Conservation (phyloP, 805 yeast species). For the Yamadazyma scolyti region DNA sequence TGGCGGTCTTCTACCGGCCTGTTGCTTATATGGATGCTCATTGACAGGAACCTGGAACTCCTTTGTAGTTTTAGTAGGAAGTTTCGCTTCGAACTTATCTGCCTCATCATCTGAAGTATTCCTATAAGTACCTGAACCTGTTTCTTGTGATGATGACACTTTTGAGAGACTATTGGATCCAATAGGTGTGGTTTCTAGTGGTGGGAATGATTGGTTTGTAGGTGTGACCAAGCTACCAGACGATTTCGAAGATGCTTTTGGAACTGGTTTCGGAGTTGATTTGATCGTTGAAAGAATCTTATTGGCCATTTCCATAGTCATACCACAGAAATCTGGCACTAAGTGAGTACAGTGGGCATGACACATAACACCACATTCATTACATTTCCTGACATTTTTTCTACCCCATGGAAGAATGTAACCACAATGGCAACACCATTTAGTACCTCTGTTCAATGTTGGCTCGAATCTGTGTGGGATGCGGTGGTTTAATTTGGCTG, state of each 20-base stretch:
- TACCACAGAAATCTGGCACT: slow-evolving; percentile 98
- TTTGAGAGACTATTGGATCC: slow-evolving; percentile 5
- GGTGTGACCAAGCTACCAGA: no score
- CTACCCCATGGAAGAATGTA: slow-evolving; percentile 93
- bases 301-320: slow-evolving; percentile 96
- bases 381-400: slow-evolving; percentile 87
- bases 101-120: background rate
- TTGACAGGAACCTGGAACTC: slow-evolving; percentile 17
- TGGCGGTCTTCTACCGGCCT: slow-evolving; percentile 18
- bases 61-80: slow-evolving; percentile 28
- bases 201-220: slow-evolving; percentile 10
- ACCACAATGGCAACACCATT: slow-evolving; percentile 99
- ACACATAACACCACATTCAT: slow-evolving; percentile 92
- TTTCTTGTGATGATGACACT: slow-evolving; percentile 2
- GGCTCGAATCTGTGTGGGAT: slow-evolving; percentile 97
- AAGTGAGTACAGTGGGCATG: slow-evolving; percentile 89
- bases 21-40: slow-evolving; percentile 20
- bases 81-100: slow-evolving; percentile 13
- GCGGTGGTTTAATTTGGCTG: slow-evolving; percentile 84
- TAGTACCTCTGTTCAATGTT: slow-evolving; percentile 88
- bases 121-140: background rate
- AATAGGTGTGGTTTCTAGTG: slow-evolving; percentile 10
- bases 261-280: slow-evolving; percentile 45
- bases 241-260: slow-evolving; percentile 7
- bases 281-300: slow-evolving; percentile 81